Evolutionary conservation across 306 rosid genomes (phyloP).

Genomic region (Malus sieversii): DNA sequence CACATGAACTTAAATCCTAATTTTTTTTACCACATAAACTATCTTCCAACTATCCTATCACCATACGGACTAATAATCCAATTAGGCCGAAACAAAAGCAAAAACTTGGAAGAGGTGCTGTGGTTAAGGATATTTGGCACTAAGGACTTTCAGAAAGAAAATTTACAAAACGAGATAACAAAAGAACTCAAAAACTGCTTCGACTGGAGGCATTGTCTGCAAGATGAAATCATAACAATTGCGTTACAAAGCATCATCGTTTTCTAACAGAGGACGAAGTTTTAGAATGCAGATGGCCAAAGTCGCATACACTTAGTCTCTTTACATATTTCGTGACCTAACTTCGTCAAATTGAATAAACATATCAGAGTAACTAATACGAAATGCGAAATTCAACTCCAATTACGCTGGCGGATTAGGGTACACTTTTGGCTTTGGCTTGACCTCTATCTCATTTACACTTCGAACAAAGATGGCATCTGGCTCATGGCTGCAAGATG

Average conservation of each 20-base stretch:
- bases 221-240: not conserved
- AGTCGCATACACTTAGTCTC: not conserved
- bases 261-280: not conserved
- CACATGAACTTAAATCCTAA: accelerated
- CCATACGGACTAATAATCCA: too few relatives aligned
- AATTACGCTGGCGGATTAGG: constrained; percentile 56
- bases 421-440: constrained; percentile 94
- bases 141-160: not conserved
- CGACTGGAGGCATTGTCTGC: not conserved
- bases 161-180: not conserved
- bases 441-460: constrained; percentile 92
- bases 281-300: not conserved
- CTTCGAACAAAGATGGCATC: constrained; percentile 83
- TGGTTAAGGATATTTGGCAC: too few relatives aligned
- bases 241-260: not conserved
- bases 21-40: accelerated
- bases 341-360: not conserved
- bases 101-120: too few relatives aligned
- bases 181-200: not conserved
- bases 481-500: constrained; percentile 68
- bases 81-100: too few relatives aligned
- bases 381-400: not conserved
- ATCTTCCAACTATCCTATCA: accelerated
- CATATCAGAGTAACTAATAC: not conserved
- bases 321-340: not conserved